Conservation (phyloP, 768 basidiomycete genomes). For the Terana coerulea region DNA sequence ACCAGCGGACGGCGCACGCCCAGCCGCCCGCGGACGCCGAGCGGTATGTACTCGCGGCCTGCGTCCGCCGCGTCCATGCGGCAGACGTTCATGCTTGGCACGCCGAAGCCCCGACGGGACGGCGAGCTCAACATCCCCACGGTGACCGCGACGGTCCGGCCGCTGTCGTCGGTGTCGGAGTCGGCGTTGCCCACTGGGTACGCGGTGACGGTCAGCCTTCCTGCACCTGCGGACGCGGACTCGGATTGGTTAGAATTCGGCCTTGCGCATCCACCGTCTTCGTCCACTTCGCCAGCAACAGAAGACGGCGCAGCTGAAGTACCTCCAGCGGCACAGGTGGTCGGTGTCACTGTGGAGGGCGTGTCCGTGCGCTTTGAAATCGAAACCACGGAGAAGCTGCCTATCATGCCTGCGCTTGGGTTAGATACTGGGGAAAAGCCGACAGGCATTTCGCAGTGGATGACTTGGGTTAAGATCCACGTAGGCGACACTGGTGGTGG, state of each 20-base stretch:
- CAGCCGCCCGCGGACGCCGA: conserved; percentile 23
- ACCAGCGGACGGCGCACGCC: conserved; percentile 14
- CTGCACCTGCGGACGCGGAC: conserved; percentile 54
- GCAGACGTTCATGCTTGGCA: conserved; percentile 20
- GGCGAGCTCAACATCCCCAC: conserved; percentile 62
- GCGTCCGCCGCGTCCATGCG: conserved; percentile 22
- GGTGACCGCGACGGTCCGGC: conserved; percentile 51
- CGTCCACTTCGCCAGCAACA: background rate
- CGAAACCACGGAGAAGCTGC: conserved; percentile 30
- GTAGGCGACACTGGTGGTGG: conserved; percentile 50
- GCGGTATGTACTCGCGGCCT: conserved; percentile 15
- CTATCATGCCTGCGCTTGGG: conserved; percentile 29
- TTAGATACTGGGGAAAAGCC: conserved; percentile 45
- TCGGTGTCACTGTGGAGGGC: conserved; percentile 60
- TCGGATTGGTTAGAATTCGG: conserved; percentile 80
- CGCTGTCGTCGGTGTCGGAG: conserved; percentile 30
- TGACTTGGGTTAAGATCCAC: conserved; percentile 61
- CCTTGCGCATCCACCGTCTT: conserved; percentile 40
- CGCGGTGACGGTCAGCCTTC: conserved; percentile 54
- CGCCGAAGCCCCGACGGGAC: conserved; percentile 39
- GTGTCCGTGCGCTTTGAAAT: conserved; percentile 61
- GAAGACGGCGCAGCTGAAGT: conserved; percentile 2
- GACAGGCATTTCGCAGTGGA: conserved; percentile 62
- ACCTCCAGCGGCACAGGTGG: conserved; percentile 48
- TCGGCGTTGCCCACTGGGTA: conserved; percentile 41